Evolutionary conservation across 305 asterid species (phyloP), one percentile per base, ranked within the genome.

Genomic region (Ilex paraguariensis): DNA sequence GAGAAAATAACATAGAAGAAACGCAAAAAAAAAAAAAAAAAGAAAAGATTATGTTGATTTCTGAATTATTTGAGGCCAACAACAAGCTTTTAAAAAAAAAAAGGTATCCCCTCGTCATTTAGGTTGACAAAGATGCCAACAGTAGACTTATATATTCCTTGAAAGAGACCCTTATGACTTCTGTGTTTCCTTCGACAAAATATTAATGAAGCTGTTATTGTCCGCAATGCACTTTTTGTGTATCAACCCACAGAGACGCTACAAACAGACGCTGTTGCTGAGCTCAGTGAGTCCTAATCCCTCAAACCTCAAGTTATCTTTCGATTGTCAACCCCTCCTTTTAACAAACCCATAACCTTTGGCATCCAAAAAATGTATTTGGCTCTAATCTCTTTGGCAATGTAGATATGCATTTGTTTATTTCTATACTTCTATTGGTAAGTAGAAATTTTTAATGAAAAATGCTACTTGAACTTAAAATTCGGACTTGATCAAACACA

Each of bases 351-450:
- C 79, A 64, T 73, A 65, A 64, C 71, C 63, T 61, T 62, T 73
- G 70, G 75, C 60, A 76, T 76, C 82, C 87, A 64, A 75, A 61
- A 71, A 73, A 77, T 67, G 74, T 69, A 76, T 70, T 69, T 69
- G 48, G 57, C 42, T 75, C 65, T 74, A 61, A 76, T 72, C 77
- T 11, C 45, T 48, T 65, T 49, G 15, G 30, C 31, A 64, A 40
- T 5, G 9, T 45, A 46, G 11, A 56, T 3, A 8, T 56, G 49
- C 14, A 46, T 56, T 56, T 55, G 62, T 33, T 14, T 12, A 3
- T 2, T 17, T 68, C 42, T 8, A 36, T 36, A 4, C 9, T 36
- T 36, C 9, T 36, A 5, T 36, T 36, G 42, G 42, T 36, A 36
- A 4, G 42, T 8, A 36, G 9, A 36, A 2, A 36, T 5, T 36